phyloP scores from a whole-genome alignment of 495 filamentous ascomycete genomes.

The Lepidopterella palustris region DNA sequence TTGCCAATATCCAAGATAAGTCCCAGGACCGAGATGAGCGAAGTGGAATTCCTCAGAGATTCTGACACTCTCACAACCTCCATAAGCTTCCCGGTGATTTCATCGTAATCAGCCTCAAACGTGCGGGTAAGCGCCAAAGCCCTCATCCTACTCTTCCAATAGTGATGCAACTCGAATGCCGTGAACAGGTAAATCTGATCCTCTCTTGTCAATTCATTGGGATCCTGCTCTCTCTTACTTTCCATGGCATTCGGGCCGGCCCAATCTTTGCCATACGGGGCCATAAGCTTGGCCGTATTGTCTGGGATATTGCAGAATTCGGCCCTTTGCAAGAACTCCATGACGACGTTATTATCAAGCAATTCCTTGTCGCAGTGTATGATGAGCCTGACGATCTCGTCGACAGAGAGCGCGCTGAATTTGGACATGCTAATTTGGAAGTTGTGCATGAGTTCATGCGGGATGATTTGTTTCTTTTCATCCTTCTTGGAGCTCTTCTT shows the following conservation, averaged over 20 bases:
- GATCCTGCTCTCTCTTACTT: conserved; percentile 79
- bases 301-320: conserved; percentile 89
- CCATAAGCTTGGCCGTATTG: conserved; percentile 83
- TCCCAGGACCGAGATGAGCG: conserved; percentile 91
- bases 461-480: conserved; percentile 97
- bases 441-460: conserved; percentile 79
- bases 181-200: conserved; percentile 94
- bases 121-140: conserved; percentile 79
- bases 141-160: conserved; percentile 96
- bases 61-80: conserved; percentile 82
- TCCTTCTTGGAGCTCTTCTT: conserved; percentile 64
- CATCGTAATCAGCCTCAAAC: conserved; percentile 85
- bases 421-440: conserved; percentile 93
- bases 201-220: conserved; percentile 79
- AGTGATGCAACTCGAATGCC: conserved; percentile 91
- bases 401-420: conserved; percentile 69
- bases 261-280: conserved; percentile 94
- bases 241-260: conserved; percentile 78
- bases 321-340: conserved; percentile 92
- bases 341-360: conserved; percentile 86
- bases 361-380: conserved; percentile 92
- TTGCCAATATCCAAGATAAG: conserved; percentile 97
- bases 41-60: conserved; percentile 79
- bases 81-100: conserved; percentile 72
- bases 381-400: conserved; percentile 84